Base-by-base conservation (phyloP, 1,139 yeast genomes). In the Magnusiomyces ingens region DNA sequence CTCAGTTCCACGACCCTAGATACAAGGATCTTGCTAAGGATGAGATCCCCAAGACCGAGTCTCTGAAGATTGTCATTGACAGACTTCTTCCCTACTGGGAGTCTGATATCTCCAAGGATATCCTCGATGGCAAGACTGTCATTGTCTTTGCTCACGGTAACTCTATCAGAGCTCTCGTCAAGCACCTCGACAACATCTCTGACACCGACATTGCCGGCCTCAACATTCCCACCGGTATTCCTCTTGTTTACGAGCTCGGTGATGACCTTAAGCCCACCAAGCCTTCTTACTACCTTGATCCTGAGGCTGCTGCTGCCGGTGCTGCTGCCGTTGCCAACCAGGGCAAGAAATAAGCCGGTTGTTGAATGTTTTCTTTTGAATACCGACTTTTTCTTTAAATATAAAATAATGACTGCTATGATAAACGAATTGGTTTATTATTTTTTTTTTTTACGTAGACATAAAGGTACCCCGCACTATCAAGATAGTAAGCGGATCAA, bases 261-360 rank as follows among this genome's bases (percentile, higher is more conserved):
- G 85, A 80, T 58, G 70, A 79, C 68, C 85, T 91, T 76, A 82
- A 82, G 76, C 97, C 97, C 75, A 78, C 84, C 70, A 90, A 90
- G 83, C 88, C 91, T 62, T 85, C 95, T 65, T 88, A 90, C 81
- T 91, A 91, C 84, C 85, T 91, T 77, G 98, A 91, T 77, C 98
- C 98, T 67, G 97, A 89, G 78, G 98, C 97, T 69, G 98, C 98
- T 70, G 96, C 90, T 62, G 97, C 97, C 57, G 98, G 98, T 80
- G 98, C 98, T 62, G 97, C 97, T 68, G 97, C 97, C 58, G 98
- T 91, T 65, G 98, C 98, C 67, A 89, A 89, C 69, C 98, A 91
- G 80, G 98, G 98, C 66, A 78, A 79, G 77, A 79, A 79, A 70
- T 76, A 73, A 65, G 44, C 32, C 18, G 46, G 15, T 40, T 29